Evolutionary conservation across 1,284 basidiomycete genomes (phyloP).

Genomic region (Cryptococcus hybrid): DNA sequence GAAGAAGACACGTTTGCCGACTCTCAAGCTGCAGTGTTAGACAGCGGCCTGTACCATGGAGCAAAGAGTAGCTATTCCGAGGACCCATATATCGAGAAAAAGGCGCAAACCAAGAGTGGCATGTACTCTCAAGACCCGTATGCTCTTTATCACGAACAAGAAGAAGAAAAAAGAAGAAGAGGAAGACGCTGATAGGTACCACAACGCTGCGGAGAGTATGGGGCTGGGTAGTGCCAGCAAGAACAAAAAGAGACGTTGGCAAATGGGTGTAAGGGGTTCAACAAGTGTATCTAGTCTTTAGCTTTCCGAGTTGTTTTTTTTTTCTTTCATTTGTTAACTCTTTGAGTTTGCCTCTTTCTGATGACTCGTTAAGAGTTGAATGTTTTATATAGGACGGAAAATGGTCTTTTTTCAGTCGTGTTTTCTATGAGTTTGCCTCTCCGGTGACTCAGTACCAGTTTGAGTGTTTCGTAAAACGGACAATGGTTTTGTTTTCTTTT

Average conservation of each 20-base stretch:
- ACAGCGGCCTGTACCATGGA: neutral
- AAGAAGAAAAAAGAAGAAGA: neutral
- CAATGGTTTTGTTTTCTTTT: too few species aligned
- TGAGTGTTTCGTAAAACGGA: too few species aligned
- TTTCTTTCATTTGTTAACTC: neutral
- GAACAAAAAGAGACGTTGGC: neutral
- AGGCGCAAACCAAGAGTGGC: conserved; percentile 17
- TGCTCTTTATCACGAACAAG: conserved; percentile 26
- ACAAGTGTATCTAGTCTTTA: neutral
- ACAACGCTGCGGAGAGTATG: conserved; percentile 8
- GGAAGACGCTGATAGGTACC: conserved; percentile 7
- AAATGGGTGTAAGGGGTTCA: neutral
- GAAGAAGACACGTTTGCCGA: conserved; percentile 16
- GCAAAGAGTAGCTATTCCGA: conserved; percentile 10
- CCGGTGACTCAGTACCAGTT: too few species aligned
- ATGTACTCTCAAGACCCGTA: conserved; percentile 35
- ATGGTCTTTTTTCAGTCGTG: too few species aligned
- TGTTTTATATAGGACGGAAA: too few species aligned
- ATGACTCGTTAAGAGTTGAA: too few species aligned
- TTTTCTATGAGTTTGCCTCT: too few species aligned
- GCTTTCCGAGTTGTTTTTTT: neutral
- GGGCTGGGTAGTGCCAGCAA: conserved; percentile 4
- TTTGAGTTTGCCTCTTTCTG: neutral
- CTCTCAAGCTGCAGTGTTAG: conserved; percentile 4
- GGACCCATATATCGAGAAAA: conserved; percentile 20